Percentiles rank a stretch among this genome's conserved stretches.
phyloP scores from a whole-genome alignment of 495 filamentous ascomycete genomes.

The Jackrogersella multiformis region DNA sequence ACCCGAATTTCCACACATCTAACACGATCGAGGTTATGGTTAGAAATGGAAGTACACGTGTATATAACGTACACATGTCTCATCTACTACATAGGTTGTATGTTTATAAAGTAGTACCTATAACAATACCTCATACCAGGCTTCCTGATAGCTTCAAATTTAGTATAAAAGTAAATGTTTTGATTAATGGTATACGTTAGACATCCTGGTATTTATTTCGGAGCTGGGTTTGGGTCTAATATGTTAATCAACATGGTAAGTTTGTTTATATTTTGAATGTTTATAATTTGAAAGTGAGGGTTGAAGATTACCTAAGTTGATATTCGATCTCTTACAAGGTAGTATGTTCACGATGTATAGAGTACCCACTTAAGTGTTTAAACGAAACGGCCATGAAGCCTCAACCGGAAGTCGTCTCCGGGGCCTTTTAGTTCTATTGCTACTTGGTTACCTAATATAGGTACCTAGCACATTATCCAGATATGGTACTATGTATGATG shows the following conservation, averaged over 20 bases:
- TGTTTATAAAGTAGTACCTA: no score
- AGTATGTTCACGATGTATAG: no score
- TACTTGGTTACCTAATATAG: slow-evolving; percentile 7
- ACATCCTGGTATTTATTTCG: neutral
- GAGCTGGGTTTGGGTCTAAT: neutral
- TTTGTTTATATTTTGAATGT: neutral
- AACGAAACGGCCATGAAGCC: slow-evolving; percentile 33
- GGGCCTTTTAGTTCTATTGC: slow-evolving; percentile 23
- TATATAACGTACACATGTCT: no score
- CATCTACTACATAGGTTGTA: no score
- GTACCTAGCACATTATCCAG: slow-evolving; percentile 7
- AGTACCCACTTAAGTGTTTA: slow-evolving; percentile 1
- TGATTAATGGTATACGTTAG: neutral
- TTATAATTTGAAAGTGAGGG: neutral
- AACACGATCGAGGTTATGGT: no score
- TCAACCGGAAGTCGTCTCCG: slow-evolving; percentile 33
- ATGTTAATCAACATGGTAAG: slow-evolving; percentile 8
- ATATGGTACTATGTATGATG: slow-evolving; percentile 25
- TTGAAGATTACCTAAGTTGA: neutral
- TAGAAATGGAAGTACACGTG: no score
- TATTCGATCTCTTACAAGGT: no score
- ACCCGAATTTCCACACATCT: no score
- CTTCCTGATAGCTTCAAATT: neutral
- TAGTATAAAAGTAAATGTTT: neutral
- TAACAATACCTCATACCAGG: neutral